Evolutionary conservation across 305 asterid species (phyloP).

Genomic region (Fraxinus floribunda): DNA sequence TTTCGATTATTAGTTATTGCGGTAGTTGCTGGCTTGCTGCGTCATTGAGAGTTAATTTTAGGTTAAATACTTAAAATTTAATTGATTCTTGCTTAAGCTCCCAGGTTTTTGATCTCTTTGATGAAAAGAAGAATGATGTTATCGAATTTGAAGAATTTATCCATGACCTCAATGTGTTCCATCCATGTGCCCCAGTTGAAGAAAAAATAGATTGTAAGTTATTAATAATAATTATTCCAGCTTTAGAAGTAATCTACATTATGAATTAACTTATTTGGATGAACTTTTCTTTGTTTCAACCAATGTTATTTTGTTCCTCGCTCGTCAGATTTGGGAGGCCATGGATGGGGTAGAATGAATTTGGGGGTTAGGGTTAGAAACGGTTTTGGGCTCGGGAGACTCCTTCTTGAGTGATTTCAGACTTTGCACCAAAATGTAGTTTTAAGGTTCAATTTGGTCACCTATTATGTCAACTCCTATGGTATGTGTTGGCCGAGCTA

Average conservation of each 20-base stretch:
- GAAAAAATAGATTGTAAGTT: conserved; percentile 68
- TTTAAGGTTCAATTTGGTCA: too few species aligned
- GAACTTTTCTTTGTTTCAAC: conserved; percentile 22
- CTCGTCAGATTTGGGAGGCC: not conserved
- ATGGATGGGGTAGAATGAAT: not conserved
- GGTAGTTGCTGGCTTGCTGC: too few species aligned
- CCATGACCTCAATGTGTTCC: conserved; percentile 67
- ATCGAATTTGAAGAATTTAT: conserved; percentile 79
- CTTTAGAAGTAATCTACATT: not conserved
- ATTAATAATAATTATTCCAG: conserved; percentile 3
- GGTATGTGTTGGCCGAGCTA: too few species aligned
- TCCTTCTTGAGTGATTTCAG: too few species aligned
- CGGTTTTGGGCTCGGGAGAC: too few species aligned
- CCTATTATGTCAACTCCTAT: too few species aligned
- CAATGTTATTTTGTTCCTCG: not conserved
- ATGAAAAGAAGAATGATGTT: conserved; percentile 71
- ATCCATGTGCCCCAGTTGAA: conserved; percentile 64
- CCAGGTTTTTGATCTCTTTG: conserved; percentile 76
- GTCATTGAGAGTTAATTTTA: too few species aligned
- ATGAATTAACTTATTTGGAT: conserved; percentile 13
- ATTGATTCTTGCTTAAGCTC: conserved; percentile 9
- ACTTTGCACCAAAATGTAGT: too few species aligned
- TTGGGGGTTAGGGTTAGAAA: not conserved
- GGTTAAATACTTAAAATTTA: not conserved
- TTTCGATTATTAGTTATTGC: too few species aligned